Conservation (phyloP, 768 basidiomycete genomes). For the Termitomyces bulborhizus region DNA sequence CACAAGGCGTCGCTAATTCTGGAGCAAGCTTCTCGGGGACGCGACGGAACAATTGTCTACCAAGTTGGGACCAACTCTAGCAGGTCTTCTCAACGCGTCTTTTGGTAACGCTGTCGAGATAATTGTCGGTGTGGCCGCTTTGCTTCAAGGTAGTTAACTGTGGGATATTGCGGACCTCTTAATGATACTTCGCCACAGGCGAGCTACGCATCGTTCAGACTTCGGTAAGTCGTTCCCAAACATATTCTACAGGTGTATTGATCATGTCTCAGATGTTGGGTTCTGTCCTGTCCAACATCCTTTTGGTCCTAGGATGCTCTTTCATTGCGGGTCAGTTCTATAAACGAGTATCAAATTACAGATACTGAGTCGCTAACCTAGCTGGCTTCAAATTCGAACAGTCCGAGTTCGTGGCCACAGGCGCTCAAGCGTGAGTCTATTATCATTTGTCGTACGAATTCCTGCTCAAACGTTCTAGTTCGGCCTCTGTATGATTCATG, state of each 20-base stretch:
- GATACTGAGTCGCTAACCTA: slow-evolving; percentile 13
- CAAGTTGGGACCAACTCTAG: slow-evolving; percentile 77
- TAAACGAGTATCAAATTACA: neutral
- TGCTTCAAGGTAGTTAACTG: slow-evolving; percentile 55
- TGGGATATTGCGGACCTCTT: neutral
- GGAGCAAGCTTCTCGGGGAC: slow-evolving; percentile 61
- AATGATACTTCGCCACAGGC: slow-evolving; percentile 30
- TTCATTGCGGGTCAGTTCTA: slow-evolving; percentile 68
- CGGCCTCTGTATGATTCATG: slow-evolving; percentile 34
- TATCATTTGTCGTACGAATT: neutral
- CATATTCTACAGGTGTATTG: neutral
- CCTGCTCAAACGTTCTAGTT: slow-evolving; percentile 23
- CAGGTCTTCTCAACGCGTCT: slow-evolving; percentile 81
- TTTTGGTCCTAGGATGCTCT: slow-evolving; percentile 86
- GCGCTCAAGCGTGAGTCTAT: slow-evolving; percentile 73
- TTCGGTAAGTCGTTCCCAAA: slow-evolving; percentile 43
- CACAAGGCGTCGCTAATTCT: neutral
- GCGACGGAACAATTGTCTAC: slow-evolving; percentile 78
- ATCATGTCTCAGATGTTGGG: slow-evolving; percentile 63
- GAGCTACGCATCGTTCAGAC: slow-evolving; percentile 90
- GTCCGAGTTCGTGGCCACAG: slow-evolving; percentile 73
- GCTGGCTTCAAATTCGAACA: slow-evolving; percentile 64
- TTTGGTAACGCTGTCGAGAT: slow-evolving; percentile 86
- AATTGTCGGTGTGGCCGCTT: slow-evolving; percentile 82
- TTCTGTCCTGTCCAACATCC: slow-evolving; percentile 84